Conservation (phyloP, 164 flowering plant species). For the Houttuynia cordata region DNA sequence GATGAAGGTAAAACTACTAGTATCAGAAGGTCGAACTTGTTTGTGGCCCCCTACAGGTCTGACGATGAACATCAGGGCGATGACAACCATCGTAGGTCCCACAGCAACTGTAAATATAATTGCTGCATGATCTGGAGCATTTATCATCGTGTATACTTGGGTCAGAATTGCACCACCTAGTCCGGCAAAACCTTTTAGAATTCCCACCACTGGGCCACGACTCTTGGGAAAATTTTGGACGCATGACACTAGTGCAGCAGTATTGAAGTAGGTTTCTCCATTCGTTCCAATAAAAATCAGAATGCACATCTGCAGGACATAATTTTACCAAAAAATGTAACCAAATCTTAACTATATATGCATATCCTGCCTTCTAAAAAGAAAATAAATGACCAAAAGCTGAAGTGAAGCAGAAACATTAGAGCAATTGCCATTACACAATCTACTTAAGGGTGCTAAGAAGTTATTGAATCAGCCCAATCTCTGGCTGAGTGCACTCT, state of each 20-base stretch:
- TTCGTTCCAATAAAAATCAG: conserved; percentile 89
- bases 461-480: too few species aligned
- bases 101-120: conserved; percentile 94
- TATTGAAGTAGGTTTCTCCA: conserved; percentile 93
- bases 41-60: conserved; percentile 93
- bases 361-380: neutral
- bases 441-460: too few species aligned
- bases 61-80: conserved; percentile 73
- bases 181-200: conserved; percentile 95
- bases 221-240: conserved; percentile 96
- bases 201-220: conserved; percentile 92
- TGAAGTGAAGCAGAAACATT: too few species aligned
- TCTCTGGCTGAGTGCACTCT: too few species aligned
- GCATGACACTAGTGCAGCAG: conserved; percentile 80
- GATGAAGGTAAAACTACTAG: conserved; percentile 51
- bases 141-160: conserved; percentile 57
- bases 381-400: too few species aligned
- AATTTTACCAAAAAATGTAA: conserved; percentile 4
- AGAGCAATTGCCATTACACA: too few species aligned
- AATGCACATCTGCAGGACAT: conserved; percentile 74
- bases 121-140: conserved; percentile 72
- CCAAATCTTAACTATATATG: neutral
- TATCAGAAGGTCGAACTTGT: conserved; percentile 68
- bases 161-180: conserved; percentile 85
- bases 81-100: conserved; percentile 76